Evolutionary conservation across 2,329 filamentous ascomycete genomes (phyloP).

Genomic region (Orbilia javanica): DNA sequence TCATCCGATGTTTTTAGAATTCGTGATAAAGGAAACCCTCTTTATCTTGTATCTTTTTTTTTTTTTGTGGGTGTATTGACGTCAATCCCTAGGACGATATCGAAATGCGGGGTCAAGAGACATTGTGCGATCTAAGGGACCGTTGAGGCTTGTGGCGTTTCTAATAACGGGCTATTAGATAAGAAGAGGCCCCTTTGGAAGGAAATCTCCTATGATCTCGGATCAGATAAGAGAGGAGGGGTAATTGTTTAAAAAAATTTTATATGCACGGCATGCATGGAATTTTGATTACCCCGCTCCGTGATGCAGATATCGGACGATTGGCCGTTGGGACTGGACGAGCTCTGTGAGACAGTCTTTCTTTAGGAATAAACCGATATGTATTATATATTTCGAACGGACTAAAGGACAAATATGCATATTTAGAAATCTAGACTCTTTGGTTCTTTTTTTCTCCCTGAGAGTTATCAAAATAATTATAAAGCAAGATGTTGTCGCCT

Average conservation of each 20-base stretch:
- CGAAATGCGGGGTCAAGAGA: conserved; percentile 25
- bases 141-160: conserved; percentile 11
- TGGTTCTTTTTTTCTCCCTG: no score
- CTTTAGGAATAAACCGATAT: neutral
- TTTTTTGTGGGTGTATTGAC: conserved; percentile 19
- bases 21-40: neutral
- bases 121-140: conserved; percentile 15
- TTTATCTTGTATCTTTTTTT: neutral
- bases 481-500: neutral
- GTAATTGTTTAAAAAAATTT: conserved; percentile 7
- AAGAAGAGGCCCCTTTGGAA: neutral
- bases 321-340: neutral
- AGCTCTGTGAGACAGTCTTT: conserved; percentile 15
- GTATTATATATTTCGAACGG: neutral
- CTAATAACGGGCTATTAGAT: conserved; percentile 1
- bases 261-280: conserved; percentile 23
- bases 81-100: conserved; percentile 15
- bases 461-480: neutral
- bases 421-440: conserved; percentile 2
- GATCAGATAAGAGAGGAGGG: conserved; percentile 23
- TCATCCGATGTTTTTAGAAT: conserved; percentile 11
- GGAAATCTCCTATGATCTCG: conserved; percentile 7
- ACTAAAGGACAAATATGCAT: neutral
- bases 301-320: conserved; percentile 23
- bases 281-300: conserved; percentile 23